Percentiles rank a stretch among this genome's conserved stretches.
phyloP scores from a whole-genome alignment of 1,284 basidiomycete genomes.

The Cerrena zonata region DNA sequence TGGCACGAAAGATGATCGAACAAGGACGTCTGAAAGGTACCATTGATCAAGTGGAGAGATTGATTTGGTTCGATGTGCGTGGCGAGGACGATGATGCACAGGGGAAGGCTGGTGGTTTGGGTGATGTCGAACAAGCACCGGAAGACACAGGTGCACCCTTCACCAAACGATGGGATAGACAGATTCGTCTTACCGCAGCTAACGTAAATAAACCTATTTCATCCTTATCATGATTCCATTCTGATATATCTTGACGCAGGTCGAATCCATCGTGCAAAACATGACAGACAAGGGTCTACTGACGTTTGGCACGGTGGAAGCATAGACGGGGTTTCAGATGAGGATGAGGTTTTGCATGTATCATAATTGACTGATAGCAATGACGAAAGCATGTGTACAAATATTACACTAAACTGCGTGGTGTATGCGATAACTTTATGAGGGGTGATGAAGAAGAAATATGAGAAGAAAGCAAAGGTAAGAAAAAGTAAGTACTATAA shows the following conservation, averaged over 20 bases:
- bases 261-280: conserved; percentile 76
- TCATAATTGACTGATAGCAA: conserved; percentile 17
- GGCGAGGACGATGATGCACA: conserved; percentile 83
- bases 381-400: conserved; percentile 16
- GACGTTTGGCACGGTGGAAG: conserved; percentile 29
- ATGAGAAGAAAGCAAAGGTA: conserved; percentile 12
- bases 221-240: not conserved
- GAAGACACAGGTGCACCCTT: conserved; percentile 83
- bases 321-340: conserved; percentile 14
- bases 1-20: conserved; percentile 94
- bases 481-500: conserved; percentile 5
- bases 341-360: conserved; percentile 12
- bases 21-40: conserved; percentile 85
- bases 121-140: conserved; percentile 76
- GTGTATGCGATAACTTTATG: conserved; percentile 1
- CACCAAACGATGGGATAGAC: conserved; percentile 87
- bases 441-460: conserved; percentile 13
- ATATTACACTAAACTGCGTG: conserved; percentile 22
- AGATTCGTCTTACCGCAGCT: conserved; percentile 79
- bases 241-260: conserved; percentile 35
- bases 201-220: conserved; percentile 48
- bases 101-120: conserved; percentile 86
- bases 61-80: conserved; percentile 85
- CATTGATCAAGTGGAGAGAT: conserved; percentile 88
- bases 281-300: conserved; percentile 66